Percentiles rank a stretch among this genome's conserved stretches.
Conservation (phyloP, 106 monocot species). For the Apostasia ramifera region DNA sequence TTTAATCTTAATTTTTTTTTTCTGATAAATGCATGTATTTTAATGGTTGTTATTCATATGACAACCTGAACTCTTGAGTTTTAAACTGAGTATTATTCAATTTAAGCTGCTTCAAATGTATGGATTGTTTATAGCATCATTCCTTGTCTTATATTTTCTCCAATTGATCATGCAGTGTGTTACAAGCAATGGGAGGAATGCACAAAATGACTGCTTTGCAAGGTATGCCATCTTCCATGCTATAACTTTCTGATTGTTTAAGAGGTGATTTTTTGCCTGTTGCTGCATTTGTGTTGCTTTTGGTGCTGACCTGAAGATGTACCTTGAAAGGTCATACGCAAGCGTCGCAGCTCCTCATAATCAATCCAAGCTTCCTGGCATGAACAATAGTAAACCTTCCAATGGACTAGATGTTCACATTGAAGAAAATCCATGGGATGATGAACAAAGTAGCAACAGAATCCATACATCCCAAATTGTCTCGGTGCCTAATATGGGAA, state of each 20-base stretch:
- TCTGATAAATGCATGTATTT: background rate
- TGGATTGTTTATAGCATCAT: background rate
- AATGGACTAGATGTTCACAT: background rate
- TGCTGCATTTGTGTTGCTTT: background rate
- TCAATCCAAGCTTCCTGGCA: background rate
- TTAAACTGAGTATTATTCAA: background rate
- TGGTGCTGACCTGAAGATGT: background rate
- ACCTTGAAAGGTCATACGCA: conserved; percentile 4
- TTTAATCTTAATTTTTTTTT: background rate
- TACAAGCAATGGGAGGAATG: background rate
- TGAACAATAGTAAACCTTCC: background rate
- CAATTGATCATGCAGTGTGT: background rate
- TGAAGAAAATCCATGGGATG: background rate
- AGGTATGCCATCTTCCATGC: background rate
- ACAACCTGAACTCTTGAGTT: background rate
- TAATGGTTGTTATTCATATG: background rate
- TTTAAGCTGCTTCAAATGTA: background rate
- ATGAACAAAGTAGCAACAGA: conserved; percentile 1
- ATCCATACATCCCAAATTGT: background rate
- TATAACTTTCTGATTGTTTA: background rate
- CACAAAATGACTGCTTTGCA: background rate
- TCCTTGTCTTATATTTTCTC: background rate
- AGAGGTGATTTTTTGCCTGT: background rate
- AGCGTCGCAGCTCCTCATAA: conserved; percentile 3
- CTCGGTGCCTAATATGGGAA: background rate